phyloP scores from a whole-genome alignment of 2,329 filamentous ascomycete species.

The Tolypocladium pustulatum region DNA sequence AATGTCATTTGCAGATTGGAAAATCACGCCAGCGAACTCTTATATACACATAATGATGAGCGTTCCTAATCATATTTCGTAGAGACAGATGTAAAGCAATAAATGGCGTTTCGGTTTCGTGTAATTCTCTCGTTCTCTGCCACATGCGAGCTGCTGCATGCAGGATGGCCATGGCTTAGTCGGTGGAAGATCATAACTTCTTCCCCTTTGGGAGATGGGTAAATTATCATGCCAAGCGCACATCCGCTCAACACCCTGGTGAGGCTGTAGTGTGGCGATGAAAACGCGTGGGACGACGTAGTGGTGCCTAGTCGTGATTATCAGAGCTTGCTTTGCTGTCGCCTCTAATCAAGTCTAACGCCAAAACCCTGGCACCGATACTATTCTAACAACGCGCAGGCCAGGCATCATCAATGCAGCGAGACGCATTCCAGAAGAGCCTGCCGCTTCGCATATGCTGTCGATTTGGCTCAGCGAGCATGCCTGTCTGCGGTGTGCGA shows the following conservation, averaged over 20 bases:
- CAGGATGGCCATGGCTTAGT: neutral
- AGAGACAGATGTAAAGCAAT: too few species aligned
- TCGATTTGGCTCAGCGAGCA: neutral
- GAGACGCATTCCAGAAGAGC: neutral
- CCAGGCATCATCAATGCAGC: neutral
- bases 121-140: neutral
- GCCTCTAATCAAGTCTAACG: neutral
- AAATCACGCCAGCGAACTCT: neutral
- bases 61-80: neutral
- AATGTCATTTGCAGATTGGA: neutral
- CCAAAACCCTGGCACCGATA: neutral
- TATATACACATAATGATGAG: neutral
- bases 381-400: too few species aligned
- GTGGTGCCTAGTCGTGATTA: neutral
- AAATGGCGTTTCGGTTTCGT: neutral
- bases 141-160: neutral
- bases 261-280: neutral
- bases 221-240: too few species aligned
- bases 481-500: neutral
- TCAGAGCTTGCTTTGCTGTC: neutral
- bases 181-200: neutral
- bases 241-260: neutral
- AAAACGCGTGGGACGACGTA: neutral
- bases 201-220: too few species aligned
- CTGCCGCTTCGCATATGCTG: too few species aligned